Conservation (phyloP, 2,329 filamentous ascomycete species). For the Penicillium glabrum region DNA sequence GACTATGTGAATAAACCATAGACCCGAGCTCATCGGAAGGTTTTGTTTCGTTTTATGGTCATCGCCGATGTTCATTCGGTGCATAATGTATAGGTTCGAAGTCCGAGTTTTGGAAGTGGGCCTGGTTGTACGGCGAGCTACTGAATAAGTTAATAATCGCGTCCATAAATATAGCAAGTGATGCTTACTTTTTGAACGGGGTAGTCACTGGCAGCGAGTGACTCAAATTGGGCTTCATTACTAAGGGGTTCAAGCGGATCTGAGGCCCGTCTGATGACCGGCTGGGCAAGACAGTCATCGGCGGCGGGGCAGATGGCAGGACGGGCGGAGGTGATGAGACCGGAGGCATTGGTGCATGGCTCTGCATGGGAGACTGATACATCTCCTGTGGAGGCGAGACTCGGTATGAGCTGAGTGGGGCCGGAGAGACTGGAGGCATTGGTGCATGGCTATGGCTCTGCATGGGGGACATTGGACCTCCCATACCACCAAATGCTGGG, state of each 20-base stretch:
- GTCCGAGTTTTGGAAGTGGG: constrained; percentile 47
- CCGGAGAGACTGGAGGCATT: constrained; percentile 28
- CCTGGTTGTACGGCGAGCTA: constrained; percentile 47
- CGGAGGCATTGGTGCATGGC: constrained; percentile 21
- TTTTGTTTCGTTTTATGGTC: not conserved
- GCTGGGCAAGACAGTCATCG: constrained; percentile 34
- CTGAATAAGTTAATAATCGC: not conserved
- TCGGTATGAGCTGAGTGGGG: constrained; percentile 30
- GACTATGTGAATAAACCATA: not conserved
- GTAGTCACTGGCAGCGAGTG: constrained; percentile 41
- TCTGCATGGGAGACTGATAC: constrained; percentile 33
- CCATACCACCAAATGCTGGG: constrained; percentile 28
- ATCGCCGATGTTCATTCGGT: constrained; percentile 35
- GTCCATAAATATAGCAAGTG: not conserved
- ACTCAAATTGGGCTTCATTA: constrained; percentile 41
- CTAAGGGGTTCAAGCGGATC: constrained; percentile 44
- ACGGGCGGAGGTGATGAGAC: constrained; percentile 30
- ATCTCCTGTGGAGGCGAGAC: constrained; percentile 36
- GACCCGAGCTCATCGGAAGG: not conserved
- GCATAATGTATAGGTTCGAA: constrained; percentile 49
- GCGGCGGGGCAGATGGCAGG: constrained; percentile 29
- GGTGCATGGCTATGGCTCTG: not conserved
- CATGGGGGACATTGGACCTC: constrained; percentile 25
- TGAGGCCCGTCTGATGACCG: constrained; percentile 39
- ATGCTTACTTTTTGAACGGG: constrained; percentile 43